Evolutionary conservation across 129 eudicot genomes (phyloP).

Genomic region (Lactuca sativa): DNA sequence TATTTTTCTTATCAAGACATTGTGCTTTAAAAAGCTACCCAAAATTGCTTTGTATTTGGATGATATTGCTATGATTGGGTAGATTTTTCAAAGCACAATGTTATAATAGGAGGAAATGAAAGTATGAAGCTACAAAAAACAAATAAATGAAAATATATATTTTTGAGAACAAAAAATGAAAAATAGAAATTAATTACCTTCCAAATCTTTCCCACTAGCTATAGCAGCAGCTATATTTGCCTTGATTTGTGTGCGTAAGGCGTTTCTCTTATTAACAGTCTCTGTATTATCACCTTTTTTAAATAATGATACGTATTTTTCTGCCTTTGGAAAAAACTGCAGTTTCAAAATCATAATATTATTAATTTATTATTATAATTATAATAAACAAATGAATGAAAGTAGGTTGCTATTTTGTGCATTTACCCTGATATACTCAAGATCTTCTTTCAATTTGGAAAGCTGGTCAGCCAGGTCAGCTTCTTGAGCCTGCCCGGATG

Average conservation of each 20-base stretch:
- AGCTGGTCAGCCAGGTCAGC: slow-evolving; percentile 68
- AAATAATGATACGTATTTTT: slow-evolving; percentile 83
- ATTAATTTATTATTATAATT: slow-evolving; percentile 14
- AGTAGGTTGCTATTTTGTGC: too few species aligned
- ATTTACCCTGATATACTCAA: slow-evolving; percentile 88
- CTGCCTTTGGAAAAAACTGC: slow-evolving; percentile 97
- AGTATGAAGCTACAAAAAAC: too few species aligned
- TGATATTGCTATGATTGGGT: too few species aligned
- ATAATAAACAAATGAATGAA: too few species aligned
- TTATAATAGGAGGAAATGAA: too few species aligned
- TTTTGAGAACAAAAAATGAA: background rate
- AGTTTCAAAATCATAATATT: slow-evolving; percentile 10
- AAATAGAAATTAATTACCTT: slow-evolving; percentile 49
- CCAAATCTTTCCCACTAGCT: slow-evolving; percentile 96
- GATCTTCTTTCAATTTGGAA: slow-evolving; percentile 78
- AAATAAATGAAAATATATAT: background rate
- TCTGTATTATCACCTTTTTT: slow-evolving; percentile 71
- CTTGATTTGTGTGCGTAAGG: slow-evolving; percentile 78
- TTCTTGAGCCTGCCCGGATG: slow-evolving; percentile 69
- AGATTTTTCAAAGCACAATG: too few species aligned
- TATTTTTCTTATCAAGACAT: too few species aligned
- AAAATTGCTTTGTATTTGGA: too few species aligned
- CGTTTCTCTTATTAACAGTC: slow-evolving; percentile 64
- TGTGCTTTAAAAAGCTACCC: too few species aligned
- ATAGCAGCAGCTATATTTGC: slow-evolving; percentile 85